phyloP scores from a whole-genome alignment of 1,139 yeast genomes.

The Yamadazyma epiphylla region DNA sequence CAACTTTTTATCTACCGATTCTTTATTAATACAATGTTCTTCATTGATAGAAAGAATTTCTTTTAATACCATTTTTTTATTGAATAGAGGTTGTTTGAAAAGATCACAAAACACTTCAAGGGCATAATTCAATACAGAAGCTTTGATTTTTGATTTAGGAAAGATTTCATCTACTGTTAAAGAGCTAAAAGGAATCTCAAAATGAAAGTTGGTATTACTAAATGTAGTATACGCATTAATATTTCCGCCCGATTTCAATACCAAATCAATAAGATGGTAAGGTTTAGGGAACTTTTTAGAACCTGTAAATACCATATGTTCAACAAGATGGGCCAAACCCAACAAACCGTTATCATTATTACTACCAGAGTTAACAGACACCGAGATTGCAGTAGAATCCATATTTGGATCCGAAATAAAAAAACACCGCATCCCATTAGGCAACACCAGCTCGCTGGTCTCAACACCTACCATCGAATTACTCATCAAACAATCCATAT shows the following conservation, averaged over 20 bases:
- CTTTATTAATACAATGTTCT: conserved; percentile 55
- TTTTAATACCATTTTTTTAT: conserved; percentile 32
- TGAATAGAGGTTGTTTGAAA: conserved; percentile 49
- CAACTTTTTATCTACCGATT: conserved; percentile 39
- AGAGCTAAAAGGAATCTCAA: conserved; percentile 49
- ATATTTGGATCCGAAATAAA: conserved; percentile 57
- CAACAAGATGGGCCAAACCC: conserved; percentile 74
- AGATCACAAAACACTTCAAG: conserved; percentile 50
- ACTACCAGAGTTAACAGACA: conserved; percentile 62
- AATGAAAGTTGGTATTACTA: conserved; percentile 57
- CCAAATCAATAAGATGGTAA: conserved; percentile 37
- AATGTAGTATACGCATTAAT: conserved; percentile 68
- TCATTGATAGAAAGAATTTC: conserved; percentile 61
- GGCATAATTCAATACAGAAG: conserved; percentile 38
- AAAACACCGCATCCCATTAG: conserved; percentile 51
- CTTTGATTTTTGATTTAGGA: conserved; percentile 12
- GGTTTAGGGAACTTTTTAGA: conserved; percentile 51
- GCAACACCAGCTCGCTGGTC: too few species aligned
- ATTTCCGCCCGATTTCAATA: conserved; percentile 49
- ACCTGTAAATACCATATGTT: conserved; percentile 62
- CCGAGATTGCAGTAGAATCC: conserved; percentile 35
- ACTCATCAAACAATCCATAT: too few species aligned
- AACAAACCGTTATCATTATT: conserved; percentile 52
- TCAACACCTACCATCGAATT: too few species aligned
- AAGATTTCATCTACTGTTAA: conserved; percentile 2